A percentile compares a stretch with the other conserved stretches of the same genome.
Evolutionary conservation across 257 asterid genomes (phyloP).

Genomic region (Solanum bulbocastanum): DNA sequence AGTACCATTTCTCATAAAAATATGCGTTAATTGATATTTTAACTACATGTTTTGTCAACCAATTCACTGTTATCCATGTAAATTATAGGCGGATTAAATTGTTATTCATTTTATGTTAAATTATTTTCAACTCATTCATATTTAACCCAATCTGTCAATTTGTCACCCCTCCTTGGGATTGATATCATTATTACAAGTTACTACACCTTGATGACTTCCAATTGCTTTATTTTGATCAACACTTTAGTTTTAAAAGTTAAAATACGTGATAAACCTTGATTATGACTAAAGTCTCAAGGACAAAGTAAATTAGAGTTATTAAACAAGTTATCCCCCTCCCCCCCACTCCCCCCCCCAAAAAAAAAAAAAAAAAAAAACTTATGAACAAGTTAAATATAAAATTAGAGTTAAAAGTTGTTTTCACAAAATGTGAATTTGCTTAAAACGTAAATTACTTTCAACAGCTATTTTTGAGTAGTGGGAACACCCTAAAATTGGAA

Average conservation of each 20-base stretch:
- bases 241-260: neutral
- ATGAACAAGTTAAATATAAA: neutral
- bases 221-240: neutral
- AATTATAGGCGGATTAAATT: neutral
- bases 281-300: neutral
- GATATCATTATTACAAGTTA: neutral
- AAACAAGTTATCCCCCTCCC: neutral
- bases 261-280: neutral
- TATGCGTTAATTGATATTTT: neutral
- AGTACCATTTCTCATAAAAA: neutral
- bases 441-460: neutral
- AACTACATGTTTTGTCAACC: neutral
- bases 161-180: neutral
- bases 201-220: neutral
- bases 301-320: neutral
- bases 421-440: neutral
- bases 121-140: too few species aligned
- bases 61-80: neutral
- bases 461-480: neutral
- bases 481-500: neutral
- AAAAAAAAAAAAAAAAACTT: too few species aligned
- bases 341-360: neutral
- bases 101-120: neutral
- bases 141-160: neutral
- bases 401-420: too few species aligned